These are phyloP conservation scores for Pisolithus tinctorius DNA, from an alignment of 768 basidiomycete species.

Conservation along the genomic window DNA sequence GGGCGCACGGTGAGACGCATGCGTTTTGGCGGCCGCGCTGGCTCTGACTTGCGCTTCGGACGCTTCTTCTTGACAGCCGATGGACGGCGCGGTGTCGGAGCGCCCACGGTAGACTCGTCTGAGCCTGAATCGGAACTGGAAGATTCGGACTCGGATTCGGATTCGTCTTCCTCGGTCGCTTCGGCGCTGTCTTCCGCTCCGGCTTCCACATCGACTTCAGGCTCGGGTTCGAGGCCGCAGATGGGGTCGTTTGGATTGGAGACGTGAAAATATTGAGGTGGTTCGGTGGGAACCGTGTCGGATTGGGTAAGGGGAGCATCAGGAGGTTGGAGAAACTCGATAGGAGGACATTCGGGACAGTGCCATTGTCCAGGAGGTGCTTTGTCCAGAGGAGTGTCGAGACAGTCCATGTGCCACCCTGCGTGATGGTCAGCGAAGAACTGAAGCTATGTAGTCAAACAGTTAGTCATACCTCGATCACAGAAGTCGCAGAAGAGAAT, in stretches of 20 bases:
- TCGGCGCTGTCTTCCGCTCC: slow-evolving; percentile 26
- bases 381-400: slow-evolving; percentile 61
- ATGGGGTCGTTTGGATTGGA: slow-evolving; percentile 23
- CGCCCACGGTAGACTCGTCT: slow-evolving; percentile 8
- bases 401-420: slow-evolving; percentile 86
- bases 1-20: slow-evolving; percentile 38
- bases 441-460: slow-evolving; percentile 1
- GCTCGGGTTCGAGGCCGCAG: slow-evolving; percentile 15
- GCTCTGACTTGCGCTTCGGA: slow-evolving; percentile 17
- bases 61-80: slow-evolving; percentile 22
- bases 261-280: slow-evolving; percentile 13
- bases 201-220: slow-evolving; percentile 22
- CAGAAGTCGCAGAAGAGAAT: slow-evolving; percentile 92
- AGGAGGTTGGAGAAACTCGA: slow-evolving; percentile 11
- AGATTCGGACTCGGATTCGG: slow-evolving; percentile 11
- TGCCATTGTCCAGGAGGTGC: slow-evolving; percentile 75
- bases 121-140: slow-evolving; percentile 27
- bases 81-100: slow-evolving; percentile 8
- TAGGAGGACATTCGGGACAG: slow-evolving; percentile 56
- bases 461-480: slow-evolving; percentile 61
- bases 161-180: slow-evolving; percentile 19
- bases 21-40: slow-evolving; percentile 36
- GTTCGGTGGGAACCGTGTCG: slow-evolving; percentile 38
- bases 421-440: slow-evolving; percentile 5
- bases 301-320: slow-evolving; percentile 17